Base-by-base conservation (phyloP, 331 rosid species). In the Telfairia occidentalis region DNA sequence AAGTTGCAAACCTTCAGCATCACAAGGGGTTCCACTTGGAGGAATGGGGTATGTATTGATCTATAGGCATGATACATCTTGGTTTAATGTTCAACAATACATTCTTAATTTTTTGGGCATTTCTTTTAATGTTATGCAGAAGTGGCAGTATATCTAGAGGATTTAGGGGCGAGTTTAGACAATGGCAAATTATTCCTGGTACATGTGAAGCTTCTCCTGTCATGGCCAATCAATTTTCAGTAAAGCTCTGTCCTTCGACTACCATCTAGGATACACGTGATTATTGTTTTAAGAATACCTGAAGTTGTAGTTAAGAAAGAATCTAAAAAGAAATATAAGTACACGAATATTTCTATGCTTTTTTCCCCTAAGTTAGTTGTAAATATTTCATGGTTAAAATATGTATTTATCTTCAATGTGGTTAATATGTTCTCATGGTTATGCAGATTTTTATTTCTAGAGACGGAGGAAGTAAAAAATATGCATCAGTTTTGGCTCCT, bases 121-220 rank as follows among this genome's bases (percentile, higher is more conserved):
- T 60, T 76, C 35, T 60, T 18, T 71, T 18, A 64, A 21, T 78
- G 65, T 66, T 64, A 55, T 57, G 7, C 93, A 95, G 97, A 78
- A 95, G 98, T 79, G 98, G 98, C 80, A 95, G 98, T 87, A 92
- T 95, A 81, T 95, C 98, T 67, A 90, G 98, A 84, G 98, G 98
- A 77, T 95, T 95, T 83, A 91, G 98, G 80, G 98, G 98, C 13
- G 98, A 95, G 78, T 95, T 95, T 79, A 87, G 96, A 80, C 96
- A 91, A 83, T 91, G 96, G 97, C 97, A 95, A 86, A 95, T 95
- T 64, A 75, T 90, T 84, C 98, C 98, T 76, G 94, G 97, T 69
- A 78, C 80, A 79, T 89, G 97, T 24, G 93, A 95, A 77, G 79
- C 90, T 57, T 94, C 98, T 54, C 97, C 98, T 74, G 89, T 94